Conservation (phyloP, 495 filamentous ascomycete genomes). For the Penicillium maclennaniae region DNA sequence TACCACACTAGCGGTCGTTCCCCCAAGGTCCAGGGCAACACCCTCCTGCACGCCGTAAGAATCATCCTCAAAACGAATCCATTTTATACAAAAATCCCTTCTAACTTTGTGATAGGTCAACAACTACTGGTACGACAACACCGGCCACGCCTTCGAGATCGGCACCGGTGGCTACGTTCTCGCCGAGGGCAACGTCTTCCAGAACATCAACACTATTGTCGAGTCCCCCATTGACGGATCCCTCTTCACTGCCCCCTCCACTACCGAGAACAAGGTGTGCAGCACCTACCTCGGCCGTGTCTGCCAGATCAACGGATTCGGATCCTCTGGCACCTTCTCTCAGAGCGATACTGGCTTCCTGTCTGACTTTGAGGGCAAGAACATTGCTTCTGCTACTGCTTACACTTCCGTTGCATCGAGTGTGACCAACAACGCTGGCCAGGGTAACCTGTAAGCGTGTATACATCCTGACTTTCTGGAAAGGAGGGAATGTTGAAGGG, state of each 20-base stretch:
- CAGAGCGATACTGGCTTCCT: constrained; percentile 40
- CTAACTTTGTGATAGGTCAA: constrained; percentile 38
- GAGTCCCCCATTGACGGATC: constrained; percentile 31
- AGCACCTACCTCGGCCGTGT: constrained; percentile 37
- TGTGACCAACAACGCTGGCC: constrained; percentile 31
- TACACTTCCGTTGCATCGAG: constrained; percentile 30
- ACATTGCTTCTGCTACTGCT: constrained; percentile 39
- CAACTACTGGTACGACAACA: constrained; percentile 55
- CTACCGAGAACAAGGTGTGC: constrained; percentile 38
- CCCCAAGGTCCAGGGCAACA: constrained; percentile 43
- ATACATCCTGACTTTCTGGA: no score
- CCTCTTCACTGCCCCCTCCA: constrained; percentile 39
- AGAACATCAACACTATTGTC: constrained; percentile 39
- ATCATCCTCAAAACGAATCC: neutral
- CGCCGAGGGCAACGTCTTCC: constrained; percentile 59
- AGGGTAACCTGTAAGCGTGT: constrained; percentile 29
- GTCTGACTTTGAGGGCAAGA: constrained; percentile 48
- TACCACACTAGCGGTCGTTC: constrained; percentile 41
- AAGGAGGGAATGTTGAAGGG: neutral
- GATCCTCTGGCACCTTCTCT: constrained; percentile 37
- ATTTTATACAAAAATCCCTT: no score
- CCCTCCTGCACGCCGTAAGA: constrained; percentile 39
- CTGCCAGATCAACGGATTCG: constrained; percentile 47
- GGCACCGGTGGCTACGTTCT: constrained; percentile 47
- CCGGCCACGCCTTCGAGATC: constrained; percentile 56